Conservation (phyloP, 371 early-diverging fungal genomes). For the Saksenaea oblongispora region DNA sequence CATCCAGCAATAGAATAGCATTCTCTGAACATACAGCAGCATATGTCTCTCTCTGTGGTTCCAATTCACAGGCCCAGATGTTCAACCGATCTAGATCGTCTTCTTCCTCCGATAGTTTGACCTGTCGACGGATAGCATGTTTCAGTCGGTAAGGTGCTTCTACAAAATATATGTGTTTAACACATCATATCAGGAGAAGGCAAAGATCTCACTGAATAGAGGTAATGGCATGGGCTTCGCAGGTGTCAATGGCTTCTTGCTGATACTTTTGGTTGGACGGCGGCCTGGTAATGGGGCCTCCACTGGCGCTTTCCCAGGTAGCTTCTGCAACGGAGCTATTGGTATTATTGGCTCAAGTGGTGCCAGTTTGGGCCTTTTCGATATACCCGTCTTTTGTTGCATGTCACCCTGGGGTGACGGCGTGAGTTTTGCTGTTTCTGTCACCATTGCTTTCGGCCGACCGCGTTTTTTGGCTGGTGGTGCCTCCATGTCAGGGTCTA, state of each 20-base stretch:
- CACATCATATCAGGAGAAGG: neutral
- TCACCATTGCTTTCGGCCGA: neutral
- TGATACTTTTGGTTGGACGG: neutral
- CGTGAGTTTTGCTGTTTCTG: neutral
- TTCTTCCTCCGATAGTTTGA: neutral
- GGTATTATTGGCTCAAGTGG: neutral
- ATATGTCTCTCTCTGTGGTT: constrained; percentile 17
- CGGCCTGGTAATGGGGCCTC: neutral
- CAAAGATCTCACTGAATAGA: constrained; percentile 2
- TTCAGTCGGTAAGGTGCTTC: constrained; percentile 5
- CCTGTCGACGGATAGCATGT: constrained; percentile 13
- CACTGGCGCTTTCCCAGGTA: neutral
- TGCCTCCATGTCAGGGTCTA: too few relatives aligned
- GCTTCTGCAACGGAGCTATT: neutral
- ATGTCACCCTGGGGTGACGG: neutral
- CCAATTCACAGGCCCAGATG: constrained; percentile 49
- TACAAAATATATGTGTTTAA: neutral
- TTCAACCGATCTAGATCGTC: constrained; percentile 21
- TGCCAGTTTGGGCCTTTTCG: neutral
- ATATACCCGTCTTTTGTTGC: neutral
- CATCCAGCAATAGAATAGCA: constrained; percentile 52
- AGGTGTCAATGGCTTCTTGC: neutral
- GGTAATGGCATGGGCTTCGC: neutral
- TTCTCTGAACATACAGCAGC: constrained; percentile 52
- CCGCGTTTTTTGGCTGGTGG: neutral